Conservation (phyloP, 2,329 filamentous ascomycete species). For the Fusarium clavum region DNA sequence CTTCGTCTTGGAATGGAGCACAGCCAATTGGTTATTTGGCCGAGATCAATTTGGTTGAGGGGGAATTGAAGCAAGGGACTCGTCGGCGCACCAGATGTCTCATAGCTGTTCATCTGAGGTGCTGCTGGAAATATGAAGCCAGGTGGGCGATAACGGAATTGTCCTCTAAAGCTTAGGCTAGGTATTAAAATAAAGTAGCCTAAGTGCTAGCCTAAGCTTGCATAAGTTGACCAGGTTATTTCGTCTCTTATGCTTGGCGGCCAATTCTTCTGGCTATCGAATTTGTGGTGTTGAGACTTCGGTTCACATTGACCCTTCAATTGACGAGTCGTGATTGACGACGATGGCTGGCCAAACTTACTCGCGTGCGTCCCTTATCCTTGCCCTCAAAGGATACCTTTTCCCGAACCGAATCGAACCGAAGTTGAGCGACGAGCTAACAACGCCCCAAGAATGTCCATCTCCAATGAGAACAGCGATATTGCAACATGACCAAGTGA, state of each 20-base stretch:
- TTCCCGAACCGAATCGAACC: conserved; percentile 27
- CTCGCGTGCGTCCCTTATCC: background rate
- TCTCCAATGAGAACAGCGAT: conserved; percentile 17
- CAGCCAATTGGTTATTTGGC: background rate
- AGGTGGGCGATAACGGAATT: background rate
- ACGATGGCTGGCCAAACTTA: background rate
- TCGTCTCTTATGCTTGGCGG: background rate
- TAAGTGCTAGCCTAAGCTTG: accelerated
- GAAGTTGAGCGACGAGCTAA: conserved; percentile 13
- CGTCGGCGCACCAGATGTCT: background rate
- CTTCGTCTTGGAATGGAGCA: background rate
- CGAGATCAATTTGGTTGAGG: background rate
- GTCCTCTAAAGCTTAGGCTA: background rate
- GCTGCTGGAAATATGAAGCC: too few relatives aligned
- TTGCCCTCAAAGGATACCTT: background rate
- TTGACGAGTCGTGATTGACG: background rate
- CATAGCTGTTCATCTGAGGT: too few relatives aligned
- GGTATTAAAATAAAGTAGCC: background rate
- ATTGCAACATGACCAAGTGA: conserved; percentile 12
- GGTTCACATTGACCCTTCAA: background rate
- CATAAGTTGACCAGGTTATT: background rate
- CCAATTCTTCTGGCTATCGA: too few relatives aligned
- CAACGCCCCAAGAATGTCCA: background rate
- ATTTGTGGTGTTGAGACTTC: background rate
- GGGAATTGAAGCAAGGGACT: background rate